These are phyloP conservation scores for Penicillium sp. DNA, from an alignment of 2,329 filamentous ascomycete species.

Conservation along the genomic window DNA sequence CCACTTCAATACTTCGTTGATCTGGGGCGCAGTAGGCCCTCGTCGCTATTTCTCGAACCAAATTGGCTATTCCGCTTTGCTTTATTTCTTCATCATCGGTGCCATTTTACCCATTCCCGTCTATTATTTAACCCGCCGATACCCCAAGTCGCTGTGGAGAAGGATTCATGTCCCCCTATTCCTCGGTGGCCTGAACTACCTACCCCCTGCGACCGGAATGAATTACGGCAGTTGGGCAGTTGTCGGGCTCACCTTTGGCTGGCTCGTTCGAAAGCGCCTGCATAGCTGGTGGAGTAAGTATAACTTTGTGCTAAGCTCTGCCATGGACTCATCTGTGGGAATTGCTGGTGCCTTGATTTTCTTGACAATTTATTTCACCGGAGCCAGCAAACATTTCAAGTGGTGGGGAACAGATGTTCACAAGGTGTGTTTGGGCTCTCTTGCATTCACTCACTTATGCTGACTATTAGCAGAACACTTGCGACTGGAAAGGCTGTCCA, in stretches of 20 bases:
- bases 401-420: conserved; percentile 32
- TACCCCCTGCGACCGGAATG: conserved; percentile 66
- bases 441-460: background rate
- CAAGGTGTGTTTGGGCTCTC: conserved; percentile 15
- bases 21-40: conserved; percentile 70
- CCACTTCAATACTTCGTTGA: conserved; percentile 66
- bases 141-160: conserved; percentile 60
- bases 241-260: conserved; percentile 65
- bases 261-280: conserved; percentile 59
- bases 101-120: conserved; percentile 59
- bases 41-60: conserved; percentile 62
- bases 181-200: conserved; percentile 59
- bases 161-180: conserved; percentile 66
- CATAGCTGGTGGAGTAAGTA: conserved; percentile 71
- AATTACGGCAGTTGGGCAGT: conserved; percentile 68
- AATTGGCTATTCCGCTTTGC: conserved; percentile 60
- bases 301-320: conserved; percentile 70
- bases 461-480: conserved; percentile 21
- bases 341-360: conserved; percentile 31
- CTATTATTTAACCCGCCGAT: conserved; percentile 57
- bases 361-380: conserved; percentile 29
- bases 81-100: conserved; percentile 69
- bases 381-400: conserved; percentile 20
- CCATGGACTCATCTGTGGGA: conserved; percentile 52
- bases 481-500: conserved; percentile 26